A percentile compares a stretch with the other conserved stretches of the same genome.
Evolutionary conservation across 305 asterid species (phyloP).

Genomic region (Striga hermonthica): DNA sequence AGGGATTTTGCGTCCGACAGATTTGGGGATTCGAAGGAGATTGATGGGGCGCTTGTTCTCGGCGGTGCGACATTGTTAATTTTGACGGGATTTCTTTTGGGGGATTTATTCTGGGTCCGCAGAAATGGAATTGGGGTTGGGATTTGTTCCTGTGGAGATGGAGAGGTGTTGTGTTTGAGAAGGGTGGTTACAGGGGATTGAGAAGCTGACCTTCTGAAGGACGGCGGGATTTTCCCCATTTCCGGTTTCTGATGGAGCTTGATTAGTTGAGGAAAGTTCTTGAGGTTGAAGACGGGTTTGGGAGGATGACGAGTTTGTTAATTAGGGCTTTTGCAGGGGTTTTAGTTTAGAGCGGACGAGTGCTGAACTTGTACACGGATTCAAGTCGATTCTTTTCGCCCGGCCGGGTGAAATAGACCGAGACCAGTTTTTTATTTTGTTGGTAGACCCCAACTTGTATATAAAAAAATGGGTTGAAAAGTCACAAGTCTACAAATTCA

Average conservation of each 20-base stretch:
- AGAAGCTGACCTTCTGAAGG: conserved; percentile 33
- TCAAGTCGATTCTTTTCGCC: conserved; percentile 17
- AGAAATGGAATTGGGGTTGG: conserved; percentile 25
- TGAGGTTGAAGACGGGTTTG: not conserved
- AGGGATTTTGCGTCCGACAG: conserved; percentile 77
- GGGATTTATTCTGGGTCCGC: conserved; percentile 30
- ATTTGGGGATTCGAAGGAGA: conserved; percentile 48
- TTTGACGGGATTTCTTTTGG: conserved; percentile 32
- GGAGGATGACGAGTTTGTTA: conserved; percentile 2
- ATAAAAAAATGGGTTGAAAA: too few relatives aligned
- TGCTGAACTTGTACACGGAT: not conserved
- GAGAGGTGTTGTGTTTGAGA: conserved; percentile 29
- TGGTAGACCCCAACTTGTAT: too few relatives aligned
- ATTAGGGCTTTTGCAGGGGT: conserved; percentile 44
- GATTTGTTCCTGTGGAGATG: conserved; percentile 24
- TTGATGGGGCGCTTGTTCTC: conserved; percentile 32
- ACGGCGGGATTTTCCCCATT: conserved; percentile 45
- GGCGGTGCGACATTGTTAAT: conserved; percentile 23
- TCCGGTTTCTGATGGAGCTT: not conserved
- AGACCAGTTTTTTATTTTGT: not conserved
- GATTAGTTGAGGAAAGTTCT: not conserved
- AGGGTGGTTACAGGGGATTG: conserved; percentile 32
- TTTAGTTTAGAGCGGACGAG: conserved; percentile 1
- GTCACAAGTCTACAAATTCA: too few relatives aligned
- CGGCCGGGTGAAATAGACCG: conserved; percentile 25